These are phyloP conservation scores for Mallotus japonicus DNA, from an alignment of 441 rosid species.

Conservation along the genomic window DNA sequence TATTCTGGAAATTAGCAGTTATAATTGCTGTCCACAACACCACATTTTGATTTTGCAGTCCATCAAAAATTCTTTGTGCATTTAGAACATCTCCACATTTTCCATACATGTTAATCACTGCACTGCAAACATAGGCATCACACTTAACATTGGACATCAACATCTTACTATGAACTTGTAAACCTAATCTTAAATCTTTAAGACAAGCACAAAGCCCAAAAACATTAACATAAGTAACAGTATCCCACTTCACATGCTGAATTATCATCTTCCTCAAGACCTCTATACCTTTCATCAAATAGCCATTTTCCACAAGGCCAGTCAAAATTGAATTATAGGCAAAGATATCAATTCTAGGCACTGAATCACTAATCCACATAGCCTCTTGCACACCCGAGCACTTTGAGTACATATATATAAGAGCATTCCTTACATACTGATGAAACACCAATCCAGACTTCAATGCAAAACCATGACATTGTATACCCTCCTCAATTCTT, in stretches of 20 bases:
- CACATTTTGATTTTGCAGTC: constrained; percentile 41
- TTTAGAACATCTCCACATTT: constrained; percentile 47
- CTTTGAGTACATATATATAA: constrained; percentile 52
- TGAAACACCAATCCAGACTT: constrained; percentile 56
- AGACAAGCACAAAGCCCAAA: constrained; percentile 55
- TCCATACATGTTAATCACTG: constrained; percentile 70
- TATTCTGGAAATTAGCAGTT: constrained; percentile 65
- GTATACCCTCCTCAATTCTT: constrained; percentile 53
- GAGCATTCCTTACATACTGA: constrained; percentile 59
- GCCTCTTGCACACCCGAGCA: constrained; percentile 44
- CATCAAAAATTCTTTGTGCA: constrained; percentile 54
- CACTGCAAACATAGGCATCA: constrained; percentile 42
- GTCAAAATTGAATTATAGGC: constrained; percentile 57
- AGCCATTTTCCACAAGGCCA: constrained; percentile 53
- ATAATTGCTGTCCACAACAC: constrained; percentile 63
- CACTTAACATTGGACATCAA: constrained; percentile 34
- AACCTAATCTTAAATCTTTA: constrained; percentile 52
- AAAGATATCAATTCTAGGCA: constrained; percentile 44
- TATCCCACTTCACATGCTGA: constrained; percentile 47
- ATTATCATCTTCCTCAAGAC: constrained; percentile 47
- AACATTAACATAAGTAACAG: constrained; percentile 44
- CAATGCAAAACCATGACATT: constrained; percentile 56
- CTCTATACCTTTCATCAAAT: constrained; percentile 42
- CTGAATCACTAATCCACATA: constrained; percentile 35
- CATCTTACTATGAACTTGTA: constrained; percentile 52